Percentiles rank a stretch among this genome's conserved stretches.
phyloP scores from a whole-genome alignment of 257 asterid species.

The Paraleonurus japonicus region DNA sequence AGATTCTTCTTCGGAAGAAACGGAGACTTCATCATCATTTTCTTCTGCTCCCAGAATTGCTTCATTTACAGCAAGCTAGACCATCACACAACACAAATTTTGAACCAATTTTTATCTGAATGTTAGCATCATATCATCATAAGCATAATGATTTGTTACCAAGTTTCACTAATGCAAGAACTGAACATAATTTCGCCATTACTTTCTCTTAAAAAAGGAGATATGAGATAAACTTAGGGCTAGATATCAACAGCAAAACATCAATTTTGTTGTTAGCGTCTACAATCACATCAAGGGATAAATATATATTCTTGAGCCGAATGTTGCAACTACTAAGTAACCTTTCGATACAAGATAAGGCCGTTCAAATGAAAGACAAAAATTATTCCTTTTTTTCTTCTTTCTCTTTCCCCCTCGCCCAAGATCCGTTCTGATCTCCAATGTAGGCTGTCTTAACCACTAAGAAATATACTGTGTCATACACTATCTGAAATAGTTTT shows the following conservation, averaged over 20 bases:
- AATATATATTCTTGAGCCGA: neutral
- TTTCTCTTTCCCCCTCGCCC: neutral
- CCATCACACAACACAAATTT: slow-evolving; percentile 14
- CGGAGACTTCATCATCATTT: slow-evolving; percentile 26
- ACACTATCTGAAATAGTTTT: neutral
- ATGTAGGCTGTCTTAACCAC: neutral
- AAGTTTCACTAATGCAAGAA: neutral
- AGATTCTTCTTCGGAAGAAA: slow-evolving; percentile 40
- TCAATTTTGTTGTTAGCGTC: neutral
- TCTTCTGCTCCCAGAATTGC: slow-evolving; percentile 56
- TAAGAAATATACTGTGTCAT: neutral
- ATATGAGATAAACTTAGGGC: neutral
- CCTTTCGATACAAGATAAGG: no score
- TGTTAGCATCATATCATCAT: neutral
- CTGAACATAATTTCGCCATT: neutral
- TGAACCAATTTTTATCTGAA: neutral
- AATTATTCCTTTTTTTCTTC: no score
- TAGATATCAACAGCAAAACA: neutral
- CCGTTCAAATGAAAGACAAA: no score
- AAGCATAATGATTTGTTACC: neutral
- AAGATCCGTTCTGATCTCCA: neutral
- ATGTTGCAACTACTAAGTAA: neutral
- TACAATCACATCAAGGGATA: slow-evolving; percentile 7
- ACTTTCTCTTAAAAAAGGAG: neutral
- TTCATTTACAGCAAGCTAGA: slow-evolving; percentile 55